These are phyloP conservation scores for Anisodus acutangulus DNA, from an alignment of 257 asterid species.

Conservation along the genomic window DNA sequence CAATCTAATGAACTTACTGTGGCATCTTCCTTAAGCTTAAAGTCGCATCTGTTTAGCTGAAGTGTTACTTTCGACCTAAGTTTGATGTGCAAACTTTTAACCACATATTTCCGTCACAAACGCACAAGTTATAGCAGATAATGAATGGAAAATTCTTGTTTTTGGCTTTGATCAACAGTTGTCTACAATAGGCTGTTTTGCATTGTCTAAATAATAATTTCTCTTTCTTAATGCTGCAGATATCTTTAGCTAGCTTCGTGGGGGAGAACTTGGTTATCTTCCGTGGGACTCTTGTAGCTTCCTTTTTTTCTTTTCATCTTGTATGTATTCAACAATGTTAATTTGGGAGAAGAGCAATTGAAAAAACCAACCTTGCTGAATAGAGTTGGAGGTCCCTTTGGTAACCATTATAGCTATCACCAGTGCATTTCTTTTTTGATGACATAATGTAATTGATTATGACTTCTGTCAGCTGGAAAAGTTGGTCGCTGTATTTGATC, in stretches of 20 bases:
- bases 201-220: not conserved
- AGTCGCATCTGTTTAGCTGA: not conserved
- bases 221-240: conserved; percentile 1
- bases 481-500: too few relatives aligned
- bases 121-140: not conserved
- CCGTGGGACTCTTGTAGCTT: not conserved
- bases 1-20: not conserved
- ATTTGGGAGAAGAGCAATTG: too few relatives aligned
- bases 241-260: conserved; percentile 17
- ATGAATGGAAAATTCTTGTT: not conserved
- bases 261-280: not conserved
- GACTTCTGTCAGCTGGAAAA: too few relatives aligned
- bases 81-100: not conserved
- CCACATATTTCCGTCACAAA: not conserved
- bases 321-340: too few relatives aligned
- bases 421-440: too few relatives aligned
- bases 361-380: too few relatives aligned
- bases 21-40: not conserved
- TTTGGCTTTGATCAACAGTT: not conserved
- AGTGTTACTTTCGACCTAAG: not conserved
- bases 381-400: too few relatives aligned
- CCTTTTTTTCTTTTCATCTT: not conserved
- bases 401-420: too few relatives aligned
- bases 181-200: too few relatives aligned
- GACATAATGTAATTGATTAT: too few relatives aligned